A percentile compares a stretch with the other conserved stretches of the same genome.
phyloP scores from a whole-genome alignment of 139 green algal species.

The Chlamydomonas schloesseri region DNA sequence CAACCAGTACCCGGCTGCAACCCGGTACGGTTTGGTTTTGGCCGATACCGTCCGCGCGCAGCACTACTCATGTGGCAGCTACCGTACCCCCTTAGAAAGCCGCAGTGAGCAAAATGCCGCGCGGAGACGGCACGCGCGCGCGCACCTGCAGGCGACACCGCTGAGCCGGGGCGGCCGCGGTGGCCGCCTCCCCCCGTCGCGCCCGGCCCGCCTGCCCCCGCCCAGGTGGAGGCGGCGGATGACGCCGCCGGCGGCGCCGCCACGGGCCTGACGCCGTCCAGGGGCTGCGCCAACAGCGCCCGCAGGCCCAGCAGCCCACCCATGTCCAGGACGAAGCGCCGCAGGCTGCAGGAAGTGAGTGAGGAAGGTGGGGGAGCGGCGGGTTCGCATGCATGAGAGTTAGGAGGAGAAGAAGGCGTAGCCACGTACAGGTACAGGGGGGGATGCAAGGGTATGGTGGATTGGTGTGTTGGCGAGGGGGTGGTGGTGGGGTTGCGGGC shows the following conservation, averaged over 20 bases:
- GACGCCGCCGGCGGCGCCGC: not conserved
- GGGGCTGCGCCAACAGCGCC: constrained; percentile 6
- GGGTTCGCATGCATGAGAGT: not conserved
- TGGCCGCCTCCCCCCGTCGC: not conserved
- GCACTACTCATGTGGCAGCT: no score
- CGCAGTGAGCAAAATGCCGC: no score
- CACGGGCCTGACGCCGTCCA: constrained; percentile 4
- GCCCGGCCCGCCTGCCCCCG: not conserved
- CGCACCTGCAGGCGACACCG: no score
- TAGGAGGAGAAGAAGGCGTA: not conserved
- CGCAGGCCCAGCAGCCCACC: not conserved
- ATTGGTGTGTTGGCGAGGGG: no score
- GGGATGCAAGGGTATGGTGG: not conserved
- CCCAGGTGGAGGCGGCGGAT: not conserved
- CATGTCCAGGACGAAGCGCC: constrained; percentile 10
- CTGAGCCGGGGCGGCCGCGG: no score
- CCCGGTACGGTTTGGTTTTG: no score
- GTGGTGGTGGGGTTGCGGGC: no score
- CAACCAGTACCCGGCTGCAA: no score
- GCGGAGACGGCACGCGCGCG: no score
- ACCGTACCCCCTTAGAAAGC: no score
- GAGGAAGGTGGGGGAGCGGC: not conserved
- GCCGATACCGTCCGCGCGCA: no score
- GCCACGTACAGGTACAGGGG: no score
- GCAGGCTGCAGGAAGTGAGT: not conserved